These are phyloP conservation scores for Hanseniaspora lachancei DNA, from an alignment of 805 yeast genomes.

Conservation along the genomic window DNA sequence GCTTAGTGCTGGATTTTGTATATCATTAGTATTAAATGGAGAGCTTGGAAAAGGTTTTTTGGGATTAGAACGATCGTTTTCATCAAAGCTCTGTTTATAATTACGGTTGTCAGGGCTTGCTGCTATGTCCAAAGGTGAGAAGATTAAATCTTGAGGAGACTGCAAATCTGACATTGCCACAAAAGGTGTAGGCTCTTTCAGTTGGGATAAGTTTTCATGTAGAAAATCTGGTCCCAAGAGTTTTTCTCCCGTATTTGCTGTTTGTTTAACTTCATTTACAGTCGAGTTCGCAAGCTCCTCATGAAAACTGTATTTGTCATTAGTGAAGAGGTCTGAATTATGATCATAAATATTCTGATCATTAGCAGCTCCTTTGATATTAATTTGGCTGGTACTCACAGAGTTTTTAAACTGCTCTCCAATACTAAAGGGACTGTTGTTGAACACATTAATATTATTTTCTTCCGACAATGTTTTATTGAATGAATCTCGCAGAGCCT, in stretches of 20 bases:
- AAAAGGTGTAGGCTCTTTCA: neutral
- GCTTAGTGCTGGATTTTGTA: neutral
- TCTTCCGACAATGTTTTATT: neutral
- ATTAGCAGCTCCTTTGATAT: neutral
- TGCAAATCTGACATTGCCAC: neutral
- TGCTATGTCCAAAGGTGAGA: neutral
- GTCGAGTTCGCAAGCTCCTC: neutral
- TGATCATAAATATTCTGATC: neutral
- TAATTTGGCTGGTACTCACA: neutral
- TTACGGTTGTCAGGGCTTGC: neutral
- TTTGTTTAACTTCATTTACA: neutral
- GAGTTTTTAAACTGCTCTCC: neutral
- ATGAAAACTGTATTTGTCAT: neutral
- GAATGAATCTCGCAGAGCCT: constrained; percentile 3
- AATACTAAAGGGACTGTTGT: neutral
- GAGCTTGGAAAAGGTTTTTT: neutral
- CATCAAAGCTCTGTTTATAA: neutral
- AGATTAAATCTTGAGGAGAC: neutral
- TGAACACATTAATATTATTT: constrained; percentile 1
- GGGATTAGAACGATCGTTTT: neutral
- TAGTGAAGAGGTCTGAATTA: neutral
- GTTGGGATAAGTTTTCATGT: neutral
- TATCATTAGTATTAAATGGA: neutral
- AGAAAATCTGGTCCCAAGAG: neutral
- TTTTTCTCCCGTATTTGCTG: neutral